A percentile compares a stretch with the other conserved stretches of the same genome.
Evolutionary conservation across 2,329 filamentous ascomycete species (phyloP).

Genomic region (Fusarium coffeatum): DNA sequence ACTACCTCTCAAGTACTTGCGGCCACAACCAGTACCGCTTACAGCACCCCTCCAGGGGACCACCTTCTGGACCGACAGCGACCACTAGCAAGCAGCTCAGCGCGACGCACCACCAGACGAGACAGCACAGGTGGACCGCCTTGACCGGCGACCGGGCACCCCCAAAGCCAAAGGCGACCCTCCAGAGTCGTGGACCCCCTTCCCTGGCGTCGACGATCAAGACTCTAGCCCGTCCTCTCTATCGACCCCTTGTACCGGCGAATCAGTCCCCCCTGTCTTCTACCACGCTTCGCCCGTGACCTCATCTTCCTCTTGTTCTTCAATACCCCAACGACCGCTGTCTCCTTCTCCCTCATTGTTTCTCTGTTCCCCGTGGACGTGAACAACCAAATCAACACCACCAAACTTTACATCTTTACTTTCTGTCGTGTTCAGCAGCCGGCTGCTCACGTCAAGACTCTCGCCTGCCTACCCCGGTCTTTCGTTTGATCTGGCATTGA

Average conservation of each 20-base stretch:
- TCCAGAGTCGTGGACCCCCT: conserved; percentile 40
- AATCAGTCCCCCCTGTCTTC: conserved; percentile 41
- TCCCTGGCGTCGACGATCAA: conserved; percentile 46
- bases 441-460: conserved; percentile 46
- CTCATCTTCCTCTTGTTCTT: conserved; percentile 46
- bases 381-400: conserved; percentile 45
- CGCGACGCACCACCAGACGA: conserved; percentile 42
- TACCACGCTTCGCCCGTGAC: conserved; percentile 45
- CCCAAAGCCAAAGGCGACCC: conserved; percentile 40
- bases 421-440: conserved; percentile 47
- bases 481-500: conserved; percentile 41
- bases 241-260: conserved; percentile 37
- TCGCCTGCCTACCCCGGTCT: conserved; percentile 38
- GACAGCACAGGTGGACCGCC: conserved; percentile 40
- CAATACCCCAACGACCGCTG: conserved; percentile 41
- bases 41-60: conserved; percentile 40
- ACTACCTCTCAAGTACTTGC: conserved; percentile 26
- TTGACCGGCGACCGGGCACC: conserved; percentile 36
- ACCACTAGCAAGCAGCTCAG: conserved; percentile 38
- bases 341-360: conserved; percentile 43
- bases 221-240: conserved; percentile 37
- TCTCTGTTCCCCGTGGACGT: conserved; percentile 45
- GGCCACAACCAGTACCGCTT: conserved; percentile 36
- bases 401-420: conserved; percentile 25
- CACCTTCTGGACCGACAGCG: conserved; percentile 39